Evolutionary conservation across 164 flowering plant genomes (phyloP).

Genomic region (Liriodendron chinense): DNA sequence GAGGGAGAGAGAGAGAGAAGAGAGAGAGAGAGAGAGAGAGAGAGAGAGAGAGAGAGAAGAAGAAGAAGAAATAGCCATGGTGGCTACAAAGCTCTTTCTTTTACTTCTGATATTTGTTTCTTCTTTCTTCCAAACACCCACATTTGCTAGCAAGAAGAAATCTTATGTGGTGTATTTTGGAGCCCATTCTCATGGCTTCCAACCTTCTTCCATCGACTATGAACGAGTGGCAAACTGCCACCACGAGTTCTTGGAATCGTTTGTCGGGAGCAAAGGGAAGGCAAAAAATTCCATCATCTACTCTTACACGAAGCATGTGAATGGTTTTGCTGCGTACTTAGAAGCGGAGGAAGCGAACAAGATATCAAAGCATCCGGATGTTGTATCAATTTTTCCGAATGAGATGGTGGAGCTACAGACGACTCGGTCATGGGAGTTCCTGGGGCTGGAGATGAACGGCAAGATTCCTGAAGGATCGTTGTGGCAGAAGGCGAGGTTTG

Average conservation of each 20-base stretch:
- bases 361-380: constrained; percentile 7
- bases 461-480: not conserved
- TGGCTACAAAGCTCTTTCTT: not conserved
- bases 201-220: not conserved
- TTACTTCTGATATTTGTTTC: not conserved
- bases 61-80: not conserved
- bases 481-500: constrained; percentile 7
- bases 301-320: constrained; percentile 5
- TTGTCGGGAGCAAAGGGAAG: constrained; percentile 6
- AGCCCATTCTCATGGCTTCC: constrained; percentile 2
- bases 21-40: not conserved
- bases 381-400: constrained; percentile 8
- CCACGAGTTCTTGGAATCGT: constrained; percentile 1
- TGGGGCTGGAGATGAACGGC: constrained; percentile 5
- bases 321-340: constrained; percentile 11
- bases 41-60: not conserved
- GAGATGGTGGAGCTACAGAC: constrained; percentile 1
- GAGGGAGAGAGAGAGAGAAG: not conserved
- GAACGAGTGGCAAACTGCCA: not conserved
- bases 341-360: constrained; percentile 8
- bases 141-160: constrained; percentile 21
- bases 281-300: constrained; percentile 10
- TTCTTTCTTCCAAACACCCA: not conserved
- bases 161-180: constrained; percentile 26
- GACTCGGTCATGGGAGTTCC: constrained; percentile 12